Conservation (phyloP, 768 basidiomycete genomes). For the Pisolithus marmoratus region DNA sequence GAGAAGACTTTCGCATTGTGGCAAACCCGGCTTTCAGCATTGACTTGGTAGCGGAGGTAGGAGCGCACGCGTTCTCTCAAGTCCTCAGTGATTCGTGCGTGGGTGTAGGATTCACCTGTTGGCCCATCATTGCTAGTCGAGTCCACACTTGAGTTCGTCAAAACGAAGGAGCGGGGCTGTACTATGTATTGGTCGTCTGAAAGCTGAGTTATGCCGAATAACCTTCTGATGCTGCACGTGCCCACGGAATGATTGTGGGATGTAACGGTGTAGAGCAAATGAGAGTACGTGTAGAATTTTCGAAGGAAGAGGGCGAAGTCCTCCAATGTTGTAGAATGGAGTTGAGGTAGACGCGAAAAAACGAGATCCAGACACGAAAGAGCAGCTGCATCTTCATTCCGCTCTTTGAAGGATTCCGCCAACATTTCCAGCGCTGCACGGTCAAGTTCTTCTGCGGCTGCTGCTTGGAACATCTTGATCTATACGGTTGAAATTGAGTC, state of each 20-base stretch:
- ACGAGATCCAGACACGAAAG: constrained; percentile 40
- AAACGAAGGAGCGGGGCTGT: constrained; percentile 21
- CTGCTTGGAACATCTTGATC: constrained; percentile 34
- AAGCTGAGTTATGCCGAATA: constrained; percentile 31
- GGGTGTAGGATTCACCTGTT: constrained; percentile 10
- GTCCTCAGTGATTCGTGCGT: constrained; percentile 13
- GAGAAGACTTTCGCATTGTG: constrained; percentile 26
- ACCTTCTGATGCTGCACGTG: constrained; percentile 16
- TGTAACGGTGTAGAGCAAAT: constrained; percentile 26
- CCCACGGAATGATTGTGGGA: constrained; percentile 23
- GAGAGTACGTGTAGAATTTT: constrained; percentile 32
- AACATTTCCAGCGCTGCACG: constrained; percentile 25
- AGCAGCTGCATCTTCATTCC: constrained; percentile 27
- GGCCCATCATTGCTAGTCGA: constrained; percentile 4
- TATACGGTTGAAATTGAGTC: background rate
- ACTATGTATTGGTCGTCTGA: constrained; percentile 27
- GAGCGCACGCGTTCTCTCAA: constrained; percentile 21
- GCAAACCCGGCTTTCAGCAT: constrained; percentile 29
- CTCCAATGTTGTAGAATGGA: constrained; percentile 15
- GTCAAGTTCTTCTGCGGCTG: constrained; percentile 23
- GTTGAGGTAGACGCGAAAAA: constrained; percentile 25
- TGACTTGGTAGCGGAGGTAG: constrained; percentile 25
- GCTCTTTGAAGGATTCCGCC: constrained; percentile 23
- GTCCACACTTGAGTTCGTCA: background rate
- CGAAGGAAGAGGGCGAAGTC: constrained; percentile 28